Conservation (phyloP, 2,329 filamentous ascomycete species). For the Escovopsis sp. region DNA sequence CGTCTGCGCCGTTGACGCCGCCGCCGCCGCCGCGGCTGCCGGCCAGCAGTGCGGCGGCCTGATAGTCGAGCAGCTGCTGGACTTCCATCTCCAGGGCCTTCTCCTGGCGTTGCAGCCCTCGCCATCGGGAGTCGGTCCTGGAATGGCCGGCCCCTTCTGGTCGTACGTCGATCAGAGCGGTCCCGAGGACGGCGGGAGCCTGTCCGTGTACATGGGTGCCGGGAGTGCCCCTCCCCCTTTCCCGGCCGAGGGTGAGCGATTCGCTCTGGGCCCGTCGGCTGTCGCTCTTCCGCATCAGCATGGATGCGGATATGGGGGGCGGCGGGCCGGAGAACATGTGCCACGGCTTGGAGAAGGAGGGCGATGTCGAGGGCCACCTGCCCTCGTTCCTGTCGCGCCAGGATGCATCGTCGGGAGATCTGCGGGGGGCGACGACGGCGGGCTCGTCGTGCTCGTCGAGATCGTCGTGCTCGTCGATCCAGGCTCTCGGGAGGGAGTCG, state of each 20-base stretch:
- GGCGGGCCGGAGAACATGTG: slow-evolving; percentile 33
- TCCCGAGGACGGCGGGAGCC: too few species aligned
- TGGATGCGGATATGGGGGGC: slow-evolving; percentile 32
- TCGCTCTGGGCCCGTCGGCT: slow-evolving; percentile 1
- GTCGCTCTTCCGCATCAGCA: slow-evolving; percentile 14
- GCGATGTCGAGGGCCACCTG: slow-evolving; percentile 16
- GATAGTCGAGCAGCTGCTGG: slow-evolving; percentile 32
- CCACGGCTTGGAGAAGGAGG: slow-evolving; percentile 17
- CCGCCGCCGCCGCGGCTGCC: slow-evolving; percentile 15
- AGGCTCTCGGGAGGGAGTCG: slow-evolving; percentile 9
- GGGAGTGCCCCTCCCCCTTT: too few species aligned
- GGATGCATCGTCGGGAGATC: slow-evolving; percentile 5
- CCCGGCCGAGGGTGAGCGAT: slow-evolving; percentile 1
- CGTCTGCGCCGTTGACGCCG: slow-evolving; percentile 6
- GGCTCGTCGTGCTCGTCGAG: background rate
- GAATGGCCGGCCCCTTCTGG: slow-evolving; percentile 12
- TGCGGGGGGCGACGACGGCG: background rate
- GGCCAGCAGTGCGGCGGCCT: slow-evolving; percentile 28
- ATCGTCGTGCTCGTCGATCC: slow-evolving; percentile 9
- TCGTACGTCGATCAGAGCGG: slow-evolving; percentile 24
- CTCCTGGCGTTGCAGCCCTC: slow-evolving; percentile 29
- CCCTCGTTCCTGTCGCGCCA: slow-evolving; percentile 13
- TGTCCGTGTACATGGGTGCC: too few species aligned
- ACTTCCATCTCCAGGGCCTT: slow-evolving; percentile 30
- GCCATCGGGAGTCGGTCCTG: slow-evolving; percentile 30